Conservation (phyloP, 2,329 filamentous ascomycete species). For the Cytospora chrysosperma region DNA sequence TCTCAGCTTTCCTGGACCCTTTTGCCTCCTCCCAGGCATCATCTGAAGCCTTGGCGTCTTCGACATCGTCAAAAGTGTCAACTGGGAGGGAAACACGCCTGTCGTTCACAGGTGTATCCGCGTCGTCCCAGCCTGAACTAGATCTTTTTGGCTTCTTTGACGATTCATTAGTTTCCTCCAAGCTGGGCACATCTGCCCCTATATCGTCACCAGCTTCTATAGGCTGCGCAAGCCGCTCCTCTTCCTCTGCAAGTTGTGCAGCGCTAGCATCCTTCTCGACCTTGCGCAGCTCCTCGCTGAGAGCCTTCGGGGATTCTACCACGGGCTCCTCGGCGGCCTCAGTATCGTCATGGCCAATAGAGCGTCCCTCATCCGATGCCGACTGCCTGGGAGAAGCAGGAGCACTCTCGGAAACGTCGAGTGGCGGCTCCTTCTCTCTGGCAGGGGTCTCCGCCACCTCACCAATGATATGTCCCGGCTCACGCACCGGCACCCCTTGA, state of each 20-base stretch:
- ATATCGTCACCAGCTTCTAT: slow-evolving; percentile 25
- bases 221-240: not conserved
- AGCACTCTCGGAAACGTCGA: slow-evolving; percentile 28
- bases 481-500: slow-evolving; percentile 28
- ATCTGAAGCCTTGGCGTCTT: slow-evolving; percentile 26
- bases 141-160: slow-evolving; percentile 27
- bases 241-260: slow-evolving; percentile 30
- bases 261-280: slow-evolving; percentile 42
- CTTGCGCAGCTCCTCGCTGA: slow-evolving; percentile 50
- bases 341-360: slow-evolving; percentile 31
- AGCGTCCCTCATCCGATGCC: slow-evolving; percentile 33
- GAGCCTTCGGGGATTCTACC: slow-evolving; percentile 34
- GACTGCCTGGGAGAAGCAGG: slow-evolving; percentile 19
- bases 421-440: slow-evolving; percentile 33
- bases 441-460: slow-evolving; percentile 45
- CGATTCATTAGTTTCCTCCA: slow-evolving; percentile 36
- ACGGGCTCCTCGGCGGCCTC: slow-evolving; percentile 25
- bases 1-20: slow-evolving; percentile 35
- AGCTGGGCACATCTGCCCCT: slow-evolving; percentile 31
- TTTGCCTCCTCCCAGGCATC: slow-evolving; percentile 35
- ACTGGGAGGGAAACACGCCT: slow-evolving; percentile 32
- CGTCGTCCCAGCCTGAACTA: slow-evolving; percentile 24
- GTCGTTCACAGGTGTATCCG: slow-evolving; percentile 29
- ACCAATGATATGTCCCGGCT: slow-evolving; percentile 47
- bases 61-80: slow-evolving; percentile 33